A percentile compares a stretch with the other conserved stretches of the same genome.
Conservation (phyloP, 2,329 filamentous ascomycete genomes). For the Fusarium succisae region DNA sequence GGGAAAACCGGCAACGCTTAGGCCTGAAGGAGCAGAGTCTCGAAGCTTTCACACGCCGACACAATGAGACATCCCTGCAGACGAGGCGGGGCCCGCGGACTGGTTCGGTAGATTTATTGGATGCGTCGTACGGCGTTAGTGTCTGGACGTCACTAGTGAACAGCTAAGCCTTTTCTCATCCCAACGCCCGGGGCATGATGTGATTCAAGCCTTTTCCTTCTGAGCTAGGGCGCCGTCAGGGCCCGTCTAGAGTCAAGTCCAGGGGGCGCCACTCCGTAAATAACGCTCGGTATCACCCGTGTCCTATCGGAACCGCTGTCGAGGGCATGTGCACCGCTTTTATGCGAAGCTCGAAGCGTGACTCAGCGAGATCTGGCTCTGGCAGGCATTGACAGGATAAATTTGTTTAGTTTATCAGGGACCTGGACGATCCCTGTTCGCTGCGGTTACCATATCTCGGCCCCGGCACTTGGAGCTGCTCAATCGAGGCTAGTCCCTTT, state of each 20-base stretch:
- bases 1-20: conserved; percentile 1
- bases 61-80: not conserved
- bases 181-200: not conserved
- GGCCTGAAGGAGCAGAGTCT: not conserved
- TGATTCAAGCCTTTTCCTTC: not conserved
- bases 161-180: not conserved
- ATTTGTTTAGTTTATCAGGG: not conserved
- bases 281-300: not conserved
- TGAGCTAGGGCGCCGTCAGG: not conserved
- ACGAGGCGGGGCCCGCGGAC: not conserved
- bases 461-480: not conserved
- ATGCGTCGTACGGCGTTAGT: not conserved
- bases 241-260: not conserved
- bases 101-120: not conserved
- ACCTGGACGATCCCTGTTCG: not conserved
- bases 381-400: not conserved
- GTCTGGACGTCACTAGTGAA: not conserved
- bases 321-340: not conserved
- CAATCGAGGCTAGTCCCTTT: not conserved
- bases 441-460: not conserved
- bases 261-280: not conserved
- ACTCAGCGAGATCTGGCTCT: not conserved
- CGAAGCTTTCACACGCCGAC: not conserved
- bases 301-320: not conserved
- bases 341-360: not conserved